Evolutionary conservation across 495 filamentous ascomycete species (phyloP), one percentile per base, ranked within the genome.

Genomic region (Daldinia caldariorum): DNA sequence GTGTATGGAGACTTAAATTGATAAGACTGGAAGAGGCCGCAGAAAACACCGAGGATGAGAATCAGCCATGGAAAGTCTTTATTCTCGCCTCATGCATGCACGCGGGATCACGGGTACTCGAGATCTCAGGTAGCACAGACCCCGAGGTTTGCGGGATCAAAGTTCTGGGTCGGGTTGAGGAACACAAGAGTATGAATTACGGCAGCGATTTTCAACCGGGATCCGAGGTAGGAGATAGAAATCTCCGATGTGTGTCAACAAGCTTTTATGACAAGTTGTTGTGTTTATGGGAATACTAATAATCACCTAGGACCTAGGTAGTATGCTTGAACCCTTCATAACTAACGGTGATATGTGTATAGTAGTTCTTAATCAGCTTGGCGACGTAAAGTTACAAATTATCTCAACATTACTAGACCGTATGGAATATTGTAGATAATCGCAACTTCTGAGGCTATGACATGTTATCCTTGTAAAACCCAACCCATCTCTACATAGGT

Each of bases 181-280:
- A 94, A 77, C 93, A 97, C 79, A 82, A 92, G 80, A 97, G 93
- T 76, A 97, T 98, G 94, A 95, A 94, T 73, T 99, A 99, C 78
- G 94, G 90, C 13, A 91, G 91, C 66, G 93, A 93, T 81, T 86
- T 91, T 31, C 88, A 89, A 79, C 80, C 83, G 13, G 72, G 65
- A 26, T 53, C 39, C 31, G 65, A 66, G 63, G 67, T 60, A 29
- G 58, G 35, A 35, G 71, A 77, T 35, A 38, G 57, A 61, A 76
- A 63, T 13, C 58, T 86, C 53, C 74, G 85, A 3, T 83, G 88
- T 69, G 83, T 96, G 9, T 94, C 91, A 29, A 94, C 92, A 22
- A 97, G 94, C 79, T 97, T 97, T 74, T 97, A 97, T 76, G 93
- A 97, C 80, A 87, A 84, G 71, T 79, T 91, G 61, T 70, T 97